phyloP scores from a whole-genome alignment of 1,284 basidiomycete species.

The Calocybe gambosa region DNA sequence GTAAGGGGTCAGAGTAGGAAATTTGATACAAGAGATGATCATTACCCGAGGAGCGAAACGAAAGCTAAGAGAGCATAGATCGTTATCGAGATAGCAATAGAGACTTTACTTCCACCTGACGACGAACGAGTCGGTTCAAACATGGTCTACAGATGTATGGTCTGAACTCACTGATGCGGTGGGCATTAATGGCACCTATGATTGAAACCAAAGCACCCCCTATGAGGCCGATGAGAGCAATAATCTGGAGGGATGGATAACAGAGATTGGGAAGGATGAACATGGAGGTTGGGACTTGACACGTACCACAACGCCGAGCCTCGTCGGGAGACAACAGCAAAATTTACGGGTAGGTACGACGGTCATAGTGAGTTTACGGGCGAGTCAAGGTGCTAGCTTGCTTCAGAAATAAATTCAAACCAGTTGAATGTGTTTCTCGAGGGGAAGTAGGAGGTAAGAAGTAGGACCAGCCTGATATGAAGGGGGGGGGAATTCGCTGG shows the following conservation, averaged over 20 bases:
- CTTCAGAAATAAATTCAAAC: conserved; percentile 16
- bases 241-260: conserved; percentile 20
- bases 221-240: conserved; percentile 33
- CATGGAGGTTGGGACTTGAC: background rate
- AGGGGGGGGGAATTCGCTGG: conserved; percentile 6
- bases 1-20: conserved; percentile 3
- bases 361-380: conserved; percentile 19
- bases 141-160: background rate
- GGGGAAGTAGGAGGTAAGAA: conserved; percentile 8
- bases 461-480: conserved; percentile 36
- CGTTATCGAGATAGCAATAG: conserved; percentile 32
- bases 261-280: background rate
- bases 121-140: background rate
- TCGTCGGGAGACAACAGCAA: conserved; percentile 41
- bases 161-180: conserved; percentile 10
- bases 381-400: conserved; percentile 13
- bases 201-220: conserved; percentile 32
- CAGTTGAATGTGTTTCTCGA: conserved; percentile 13
- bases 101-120: conserved; percentile 30
- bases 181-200: conserved; percentile 19
- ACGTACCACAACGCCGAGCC: conserved; percentile 38
- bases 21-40: background rate
- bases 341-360: conserved; percentile 34
- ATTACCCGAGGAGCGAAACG: conserved; percentile 36
- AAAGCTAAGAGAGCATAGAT: conserved; percentile 35